Conservation (phyloP, 2,329 filamentous ascomycete genomes). For the Fusarium chaquense region DNA sequence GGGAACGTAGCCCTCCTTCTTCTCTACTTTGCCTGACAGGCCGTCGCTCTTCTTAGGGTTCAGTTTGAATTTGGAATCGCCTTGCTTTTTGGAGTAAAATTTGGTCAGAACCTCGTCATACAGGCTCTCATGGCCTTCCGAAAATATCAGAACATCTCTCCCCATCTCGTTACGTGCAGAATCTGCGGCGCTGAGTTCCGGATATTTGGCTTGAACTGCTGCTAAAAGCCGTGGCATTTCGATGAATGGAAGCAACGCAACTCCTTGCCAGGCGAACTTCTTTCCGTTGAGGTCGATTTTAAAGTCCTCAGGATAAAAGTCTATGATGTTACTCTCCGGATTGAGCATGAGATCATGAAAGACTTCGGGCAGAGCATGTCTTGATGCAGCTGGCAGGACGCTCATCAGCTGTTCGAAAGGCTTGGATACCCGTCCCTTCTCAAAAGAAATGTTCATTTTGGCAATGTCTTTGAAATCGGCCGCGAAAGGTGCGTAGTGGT, state of each 20-base stretch:
- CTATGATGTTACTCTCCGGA: constrained; percentile 89
- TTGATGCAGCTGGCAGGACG: constrained; percentile 91
- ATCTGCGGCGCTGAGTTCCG: constrained; percentile 81
- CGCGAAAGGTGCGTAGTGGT: constrained; percentile 98
- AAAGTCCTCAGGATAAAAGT: constrained; percentile 97
- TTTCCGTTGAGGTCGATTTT: constrained; percentile 95
- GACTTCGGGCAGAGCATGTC: constrained; percentile 86
- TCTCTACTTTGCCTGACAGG: constrained; percentile 82
- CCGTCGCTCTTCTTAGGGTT: constrained; percentile 81
- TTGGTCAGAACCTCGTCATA: constrained; percentile 86
- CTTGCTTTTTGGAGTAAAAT: constrained; percentile 93
- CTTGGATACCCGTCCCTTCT: constrained; percentile 85
- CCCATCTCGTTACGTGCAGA: constrained; percentile 81
- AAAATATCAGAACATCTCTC: constrained; percentile 84
- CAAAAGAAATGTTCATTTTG: constrained; percentile 83
- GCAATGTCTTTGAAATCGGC: constrained; percentile 90
- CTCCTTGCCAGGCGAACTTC: constrained; percentile 98
- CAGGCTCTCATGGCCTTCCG: constrained; percentile 80
- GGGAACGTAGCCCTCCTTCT: constrained; percentile 85
- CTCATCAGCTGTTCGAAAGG: constrained; percentile 99
- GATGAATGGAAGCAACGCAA: constrained; percentile 94
- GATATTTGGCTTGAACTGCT: constrained; percentile 87
- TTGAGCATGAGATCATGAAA: constrained; percentile 94
- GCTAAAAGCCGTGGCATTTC: constrained; percentile 87
- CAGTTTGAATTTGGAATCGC: constrained; percentile 73